These are phyloP conservation scores for Vaucheria bursata DNA, from an alignment of 352 stramenopile species.

Conservation along the genomic window DNA sequence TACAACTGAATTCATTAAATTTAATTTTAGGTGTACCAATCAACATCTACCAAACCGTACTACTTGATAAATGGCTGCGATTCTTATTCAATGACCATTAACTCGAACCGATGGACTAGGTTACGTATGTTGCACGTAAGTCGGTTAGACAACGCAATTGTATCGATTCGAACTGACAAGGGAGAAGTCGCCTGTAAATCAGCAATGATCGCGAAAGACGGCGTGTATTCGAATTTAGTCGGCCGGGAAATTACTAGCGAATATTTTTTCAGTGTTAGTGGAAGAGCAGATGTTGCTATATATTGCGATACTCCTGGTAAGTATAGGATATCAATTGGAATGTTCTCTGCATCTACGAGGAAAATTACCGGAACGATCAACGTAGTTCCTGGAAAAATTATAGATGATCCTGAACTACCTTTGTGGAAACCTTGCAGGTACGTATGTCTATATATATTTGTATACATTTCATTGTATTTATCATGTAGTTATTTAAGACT, in stretches of 20 bases:
- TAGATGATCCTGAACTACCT: too few relatives aligned
- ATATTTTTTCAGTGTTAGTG: background rate
- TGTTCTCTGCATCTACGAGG: too few relatives aligned
- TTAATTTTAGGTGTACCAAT: too few relatives aligned
- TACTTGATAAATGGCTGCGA: conserved; percentile 37
- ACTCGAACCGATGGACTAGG: conserved; percentile 19
- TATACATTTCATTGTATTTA: too few relatives aligned
- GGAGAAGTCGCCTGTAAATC: background rate
- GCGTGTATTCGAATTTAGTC: too few relatives aligned
- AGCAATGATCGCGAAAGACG: background rate
- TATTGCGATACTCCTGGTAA: background rate
- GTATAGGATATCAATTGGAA: too few relatives aligned
- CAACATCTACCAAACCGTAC: conserved; percentile 2
- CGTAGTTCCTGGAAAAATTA: too few relatives aligned
- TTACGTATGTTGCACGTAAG: conserved; percentile 22
- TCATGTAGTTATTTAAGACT: too few relatives aligned
- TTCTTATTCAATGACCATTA: conserved; percentile 15
- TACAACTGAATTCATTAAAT: too few relatives aligned
- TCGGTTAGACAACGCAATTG: background rate
- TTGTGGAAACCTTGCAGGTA: too few relatives aligned
- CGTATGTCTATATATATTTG: too few relatives aligned
- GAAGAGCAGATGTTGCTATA: background rate
- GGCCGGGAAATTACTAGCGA: background rate
- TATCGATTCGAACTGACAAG: background rate
- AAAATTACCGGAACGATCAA: too few relatives aligned